A percentile compares a stretch with the other conserved stretches of the same genome.
phyloP scores from a whole-genome alignment of 306 rosid genomes.

The Prunus salicina region DNA sequence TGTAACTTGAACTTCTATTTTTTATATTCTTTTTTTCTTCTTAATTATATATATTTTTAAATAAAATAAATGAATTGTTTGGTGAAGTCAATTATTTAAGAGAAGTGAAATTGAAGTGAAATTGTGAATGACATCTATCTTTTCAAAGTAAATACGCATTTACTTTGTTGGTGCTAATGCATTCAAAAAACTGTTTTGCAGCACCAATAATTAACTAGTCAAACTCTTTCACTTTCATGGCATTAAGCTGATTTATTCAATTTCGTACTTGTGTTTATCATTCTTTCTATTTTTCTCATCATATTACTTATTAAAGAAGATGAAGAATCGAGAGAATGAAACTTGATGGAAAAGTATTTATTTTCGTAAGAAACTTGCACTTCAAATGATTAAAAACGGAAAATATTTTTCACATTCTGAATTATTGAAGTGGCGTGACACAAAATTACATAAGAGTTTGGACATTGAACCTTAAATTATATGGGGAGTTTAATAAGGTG shows the following conservation, averaged over 20 bases:
- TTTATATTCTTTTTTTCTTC: neutral
- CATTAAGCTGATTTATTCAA: no score
- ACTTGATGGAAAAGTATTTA: no score
- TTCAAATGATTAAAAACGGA: no score
- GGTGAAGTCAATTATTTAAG: neutral
- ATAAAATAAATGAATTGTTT: neutral
- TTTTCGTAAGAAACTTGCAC: no score
- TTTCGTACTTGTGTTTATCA: fast-evolving
- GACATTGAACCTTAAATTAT: neutral
- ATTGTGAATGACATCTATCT: neutral
- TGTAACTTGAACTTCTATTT: constrained; percentile 14
- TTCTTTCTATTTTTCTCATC: fast-evolving
- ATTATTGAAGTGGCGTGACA: neutral
- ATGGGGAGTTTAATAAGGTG: no score
- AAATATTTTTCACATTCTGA: no score
- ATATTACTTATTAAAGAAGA: no score
- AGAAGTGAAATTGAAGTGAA: neutral
- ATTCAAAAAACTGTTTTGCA: neutral
- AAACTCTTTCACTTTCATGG: no score
- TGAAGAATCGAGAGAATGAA: fast-evolving
- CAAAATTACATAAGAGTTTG: neutral
- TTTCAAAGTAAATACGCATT: neutral
- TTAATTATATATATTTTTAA: neutral
- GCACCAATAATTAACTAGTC: neutral
- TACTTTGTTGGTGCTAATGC: neutral